phyloP scores from a whole-genome alignment of 2,329 filamentous ascomycete genomes.

The Spiromastix sp. region DNA sequence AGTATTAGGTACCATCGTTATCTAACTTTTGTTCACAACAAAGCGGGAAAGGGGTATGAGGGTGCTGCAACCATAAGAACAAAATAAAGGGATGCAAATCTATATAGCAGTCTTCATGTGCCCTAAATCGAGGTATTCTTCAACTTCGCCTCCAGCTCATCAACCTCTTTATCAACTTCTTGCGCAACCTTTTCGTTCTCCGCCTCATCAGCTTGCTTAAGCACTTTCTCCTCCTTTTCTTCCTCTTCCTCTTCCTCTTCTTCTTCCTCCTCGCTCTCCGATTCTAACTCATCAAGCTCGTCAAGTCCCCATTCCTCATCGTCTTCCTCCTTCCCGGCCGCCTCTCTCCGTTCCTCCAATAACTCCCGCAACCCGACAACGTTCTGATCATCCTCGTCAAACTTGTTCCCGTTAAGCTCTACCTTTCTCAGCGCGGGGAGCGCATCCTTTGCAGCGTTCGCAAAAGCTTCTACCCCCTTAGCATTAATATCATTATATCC shows the following conservation, averaged over 20 bases:
- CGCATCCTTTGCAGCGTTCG: conserved; percentile 53
- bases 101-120: not conserved
- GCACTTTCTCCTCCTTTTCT: conserved; percentile 58
- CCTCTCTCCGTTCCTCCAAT: conserved; percentile 68
- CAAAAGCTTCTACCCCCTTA: conserved; percentile 60
- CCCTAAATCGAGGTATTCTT: conserved; percentile 49
- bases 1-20: too few relatives aligned
- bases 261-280: conserved; percentile 59
- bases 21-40: too few relatives aligned
- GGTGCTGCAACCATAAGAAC: not conserved
- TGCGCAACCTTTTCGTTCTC: conserved; percentile 56
- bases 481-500: conserved; percentile 93
- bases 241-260: conserved; percentile 58
- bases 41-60: not conserved
- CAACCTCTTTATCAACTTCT: conserved; percentile 69
- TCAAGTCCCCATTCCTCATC: conserved; percentile 81
- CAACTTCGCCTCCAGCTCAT: conserved; percentile 65
- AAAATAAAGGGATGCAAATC: not conserved
- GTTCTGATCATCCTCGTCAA: conserved; percentile 70
- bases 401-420: conserved; percentile 94
- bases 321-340: conserved; percentile 47
- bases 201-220: conserved; percentile 49
- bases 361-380: conserved; percentile 59
- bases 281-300: conserved; percentile 58
- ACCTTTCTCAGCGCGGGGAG: conserved; percentile 73